A percentile compares a stretch with the other conserved stretches of the same genome.
Evolutionary conservation across 495 filamentous ascomycete genomes (phyloP).

Genomic region (Trichoderma erinaceum): DNA sequence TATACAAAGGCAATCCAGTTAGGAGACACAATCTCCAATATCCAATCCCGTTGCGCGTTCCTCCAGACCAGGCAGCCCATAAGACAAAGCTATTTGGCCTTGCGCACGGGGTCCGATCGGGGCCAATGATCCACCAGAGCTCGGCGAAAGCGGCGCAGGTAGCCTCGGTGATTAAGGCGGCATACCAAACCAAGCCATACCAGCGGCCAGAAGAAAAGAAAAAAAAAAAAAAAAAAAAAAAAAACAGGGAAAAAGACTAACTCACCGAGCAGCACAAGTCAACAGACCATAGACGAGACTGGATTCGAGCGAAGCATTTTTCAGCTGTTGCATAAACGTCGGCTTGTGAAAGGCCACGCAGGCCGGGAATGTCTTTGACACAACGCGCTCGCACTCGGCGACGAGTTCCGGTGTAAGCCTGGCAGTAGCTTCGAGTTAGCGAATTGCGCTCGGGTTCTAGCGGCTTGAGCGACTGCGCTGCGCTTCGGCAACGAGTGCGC

Average conservation of each 20-base stretch:
- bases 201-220: background rate
- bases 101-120: background rate
- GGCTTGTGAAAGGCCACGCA: slow-evolving; percentile 50
- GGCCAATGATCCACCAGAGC: background rate
- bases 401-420: slow-evolving; percentile 45
- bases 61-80: background rate
- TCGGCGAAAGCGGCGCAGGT: no score
- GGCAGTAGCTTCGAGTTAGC: slow-evolving; percentile 3
- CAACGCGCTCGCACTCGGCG: slow-evolving; percentile 45
- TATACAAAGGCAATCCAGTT: background rate
- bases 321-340: slow-evolving; percentile 44
- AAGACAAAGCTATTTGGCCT: background rate
- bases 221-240: slow-evolving; percentile 14
- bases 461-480: background rate
- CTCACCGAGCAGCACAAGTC: slow-evolving; percentile 44
- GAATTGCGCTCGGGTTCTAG: slow-evolving; percentile 7
- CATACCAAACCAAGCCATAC: no score
- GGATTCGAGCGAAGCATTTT: slow-evolving; percentile 39
- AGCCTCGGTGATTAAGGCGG: no score
- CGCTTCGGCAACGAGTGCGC: background rate
- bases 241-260: slow-evolving; percentile 4
- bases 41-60: background rate
- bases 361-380: slow-evolving; percentile 44
- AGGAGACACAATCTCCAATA: background rate
- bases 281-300: slow-evolving; percentile 44